Evolutionary conservation across 2,329 filamentous ascomycete species (phyloP), one percentile per base, ranked within the genome.

Genomic region (Fusarium nurragi): DNA sequence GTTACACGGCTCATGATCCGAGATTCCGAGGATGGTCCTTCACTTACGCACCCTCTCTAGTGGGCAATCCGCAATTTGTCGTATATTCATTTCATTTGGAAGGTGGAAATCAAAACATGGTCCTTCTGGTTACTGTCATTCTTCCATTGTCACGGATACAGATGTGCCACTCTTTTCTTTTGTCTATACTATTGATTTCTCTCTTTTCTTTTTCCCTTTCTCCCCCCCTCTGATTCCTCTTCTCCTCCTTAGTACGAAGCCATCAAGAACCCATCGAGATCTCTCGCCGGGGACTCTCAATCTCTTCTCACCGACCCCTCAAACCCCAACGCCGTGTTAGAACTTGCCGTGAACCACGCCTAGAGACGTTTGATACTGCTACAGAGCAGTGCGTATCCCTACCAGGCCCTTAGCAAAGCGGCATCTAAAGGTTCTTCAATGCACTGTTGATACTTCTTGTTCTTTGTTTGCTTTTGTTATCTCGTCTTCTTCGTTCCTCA

Each of bases 1-100:
- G 47, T 43, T 44, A 30, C 26, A 39, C 53, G 55, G 56, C 45
- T 26, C 52, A 50, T 59, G 53, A 57, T 51, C 55, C 55, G 55
- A 39, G 30, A 50, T 57, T 28, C 43, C 55, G 53, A 14, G 28
- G 30, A 21, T 36, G 50, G 19, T 30, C 22, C 30, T 55, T 40
- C 50, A 36, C 40, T 50, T 52, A 14, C 39, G 28, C 38, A 26
- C 52, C 30, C 14, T 48, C 23, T 32, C 23, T 26, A n/a, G 44
- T 54, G 36, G 40, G 25, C 41, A 56, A 58, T 45, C 37, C 30
- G 21, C 14, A 40, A 38, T 34, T 12, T 30, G 52, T 63, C 58
- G 58, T 61, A 61, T 61, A 48, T 61, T 61, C 43, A n/a, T 30
- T 60, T 45, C 18, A 13, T 45, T 45, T 54, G 43, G 60, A 60